Evolutionary conservation across 2,329 filamentous ascomycete species (phyloP).

Genomic region (Fusarium sp.): DNA sequence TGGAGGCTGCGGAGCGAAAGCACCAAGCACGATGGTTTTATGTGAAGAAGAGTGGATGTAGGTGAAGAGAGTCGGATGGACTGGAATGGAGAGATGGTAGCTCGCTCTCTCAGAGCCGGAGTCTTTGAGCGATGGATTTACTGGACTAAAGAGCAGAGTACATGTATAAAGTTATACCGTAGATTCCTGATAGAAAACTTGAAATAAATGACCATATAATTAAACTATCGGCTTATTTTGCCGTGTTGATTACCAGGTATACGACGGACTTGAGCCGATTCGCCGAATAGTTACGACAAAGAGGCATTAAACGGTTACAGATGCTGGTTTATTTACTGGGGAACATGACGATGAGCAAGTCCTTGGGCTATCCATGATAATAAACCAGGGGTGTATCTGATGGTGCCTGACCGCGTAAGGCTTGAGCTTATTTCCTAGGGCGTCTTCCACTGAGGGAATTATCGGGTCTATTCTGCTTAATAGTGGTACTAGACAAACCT

Average conservation of each 20-base stretch:
- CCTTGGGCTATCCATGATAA: neutral
- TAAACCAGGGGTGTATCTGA: slow-evolving; percentile 14
- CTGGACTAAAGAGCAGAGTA: slow-evolving; percentile 73
- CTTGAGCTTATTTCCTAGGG: slow-evolving; percentile 8
- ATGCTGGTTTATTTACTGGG: slow-evolving; percentile 2
- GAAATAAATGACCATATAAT: neutral
- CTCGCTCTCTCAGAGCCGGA: slow-evolving; percentile 73
- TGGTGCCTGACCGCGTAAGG: slow-evolving; percentile 34
- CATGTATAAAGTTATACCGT: slow-evolving; percentile 48
- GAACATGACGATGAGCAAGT: slow-evolving; percentile 2
- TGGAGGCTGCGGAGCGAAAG: slow-evolving; percentile 46
- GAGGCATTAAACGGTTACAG: slow-evolving; percentile 11
- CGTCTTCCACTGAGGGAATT: slow-evolving; percentile 29
- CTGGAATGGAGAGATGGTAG: slow-evolving; percentile 36
- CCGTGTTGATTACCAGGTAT: neutral
- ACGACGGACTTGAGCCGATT: slow-evolving; percentile 7
- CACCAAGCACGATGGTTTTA: slow-evolving; percentile 44
- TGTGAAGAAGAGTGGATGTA: neutral
- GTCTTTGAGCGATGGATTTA: slow-evolving; percentile 67
- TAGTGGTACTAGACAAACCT: too few relatives aligned
- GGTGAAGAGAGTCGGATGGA: slow-evolving; percentile 36
- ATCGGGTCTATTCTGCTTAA: neutral
- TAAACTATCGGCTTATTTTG: neutral
- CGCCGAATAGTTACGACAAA: neutral
- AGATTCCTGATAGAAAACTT: neutral